Evolutionary conservation across 1,284 basidiomycete genomes (phyloP).

Genomic region (Apiotrichum mycotoxinovorans): DNA sequence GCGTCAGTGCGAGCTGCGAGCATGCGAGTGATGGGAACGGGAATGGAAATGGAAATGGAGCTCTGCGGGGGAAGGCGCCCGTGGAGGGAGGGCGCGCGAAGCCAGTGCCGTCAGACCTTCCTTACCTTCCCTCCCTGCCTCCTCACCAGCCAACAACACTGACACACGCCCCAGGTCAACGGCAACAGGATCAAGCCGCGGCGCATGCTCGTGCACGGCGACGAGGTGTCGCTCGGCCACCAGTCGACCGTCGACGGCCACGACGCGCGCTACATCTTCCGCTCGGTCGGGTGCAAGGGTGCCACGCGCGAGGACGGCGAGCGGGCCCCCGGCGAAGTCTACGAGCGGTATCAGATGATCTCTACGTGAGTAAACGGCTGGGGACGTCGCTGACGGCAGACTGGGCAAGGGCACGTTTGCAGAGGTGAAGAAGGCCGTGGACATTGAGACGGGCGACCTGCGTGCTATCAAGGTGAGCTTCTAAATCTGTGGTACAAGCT

Average conservation of each 20-base stretch:
- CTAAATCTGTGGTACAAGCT: slow-evolving; percentile 54
- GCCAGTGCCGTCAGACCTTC: too few species aligned
- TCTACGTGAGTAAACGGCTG: slow-evolving; percentile 30
- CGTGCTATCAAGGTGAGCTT: slow-evolving; percentile 48
- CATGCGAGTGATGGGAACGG: too few species aligned
- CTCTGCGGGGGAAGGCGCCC: too few species aligned
- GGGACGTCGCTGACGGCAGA: slow-evolving; percentile 17
- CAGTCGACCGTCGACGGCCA: slow-evolving; percentile 49
- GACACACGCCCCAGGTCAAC: slow-evolving; percentile 60
- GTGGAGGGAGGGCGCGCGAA: too few species aligned
- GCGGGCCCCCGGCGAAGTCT: slow-evolving; percentile 51
- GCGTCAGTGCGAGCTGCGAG: too few species aligned
- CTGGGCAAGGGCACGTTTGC: slow-evolving; percentile 50
- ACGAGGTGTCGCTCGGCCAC: slow-evolving; percentile 75
- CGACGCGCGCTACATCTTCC: slow-evolving; percentile 53
- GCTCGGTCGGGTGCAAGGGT: slow-evolving; percentile 42
- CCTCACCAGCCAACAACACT: background rate
- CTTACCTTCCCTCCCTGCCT: too few species aligned
- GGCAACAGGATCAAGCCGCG: slow-evolving; percentile 59
- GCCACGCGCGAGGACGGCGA: slow-evolving; percentile 36
- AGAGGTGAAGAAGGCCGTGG: slow-evolving; percentile 48
- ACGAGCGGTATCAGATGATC: slow-evolving; percentile 45
- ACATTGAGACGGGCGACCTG: slow-evolving; percentile 44
- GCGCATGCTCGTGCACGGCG: slow-evolving; percentile 67
- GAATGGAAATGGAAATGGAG: background rate